Evolutionary conservation across 2,329 filamentous ascomycete species (phyloP).

Genomic region (Lasiodiplodia gonubiensis): DNA sequence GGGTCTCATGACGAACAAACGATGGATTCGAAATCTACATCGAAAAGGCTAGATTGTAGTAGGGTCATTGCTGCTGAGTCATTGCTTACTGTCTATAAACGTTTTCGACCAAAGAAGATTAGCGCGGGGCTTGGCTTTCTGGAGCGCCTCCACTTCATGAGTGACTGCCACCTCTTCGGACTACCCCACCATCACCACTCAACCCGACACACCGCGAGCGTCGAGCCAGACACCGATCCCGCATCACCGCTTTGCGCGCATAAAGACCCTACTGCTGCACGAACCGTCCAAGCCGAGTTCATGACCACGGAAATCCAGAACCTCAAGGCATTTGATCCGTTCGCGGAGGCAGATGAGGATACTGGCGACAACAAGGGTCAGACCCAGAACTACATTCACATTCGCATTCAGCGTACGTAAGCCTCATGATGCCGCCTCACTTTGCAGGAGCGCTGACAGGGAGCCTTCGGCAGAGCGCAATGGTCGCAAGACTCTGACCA

Average conservation of each 20-base stretch:
- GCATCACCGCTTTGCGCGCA: conserved; percentile 1
- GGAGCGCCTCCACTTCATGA: conserved; percentile 11
- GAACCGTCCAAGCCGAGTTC: conserved; percentile 25
- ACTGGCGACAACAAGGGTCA: conserved; percentile 87
- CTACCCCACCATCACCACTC: conserved; percentile 18
- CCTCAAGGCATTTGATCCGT: conserved; percentile 71
- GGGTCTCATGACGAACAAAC: too few species aligned
- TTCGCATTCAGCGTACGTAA: conserved; percentile 95
- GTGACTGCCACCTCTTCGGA: conserved; percentile 8
- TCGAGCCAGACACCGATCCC: neutral
- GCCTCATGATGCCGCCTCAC: conserved; percentile 16
- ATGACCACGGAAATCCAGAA: conserved; percentile 46
- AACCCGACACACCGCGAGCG: neutral
- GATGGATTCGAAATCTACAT: too few species aligned
- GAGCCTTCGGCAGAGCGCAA: conserved; percentile 79
- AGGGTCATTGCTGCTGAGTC: neutral
- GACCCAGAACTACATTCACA: conserved; percentile 98
- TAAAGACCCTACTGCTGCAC: neutral
- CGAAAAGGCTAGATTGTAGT: too few species aligned
- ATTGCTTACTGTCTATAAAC: neutral
- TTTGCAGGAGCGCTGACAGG: conserved; percentile 48
- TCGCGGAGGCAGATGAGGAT: conserved; percentile 99
- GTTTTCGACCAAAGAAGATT: neutral
- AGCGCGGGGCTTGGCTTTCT: conserved; percentile 3
- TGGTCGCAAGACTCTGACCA: conserved; percentile 99